Conservation (phyloP, 805 yeast genomes). For the Nakazawaea populi region DNA sequence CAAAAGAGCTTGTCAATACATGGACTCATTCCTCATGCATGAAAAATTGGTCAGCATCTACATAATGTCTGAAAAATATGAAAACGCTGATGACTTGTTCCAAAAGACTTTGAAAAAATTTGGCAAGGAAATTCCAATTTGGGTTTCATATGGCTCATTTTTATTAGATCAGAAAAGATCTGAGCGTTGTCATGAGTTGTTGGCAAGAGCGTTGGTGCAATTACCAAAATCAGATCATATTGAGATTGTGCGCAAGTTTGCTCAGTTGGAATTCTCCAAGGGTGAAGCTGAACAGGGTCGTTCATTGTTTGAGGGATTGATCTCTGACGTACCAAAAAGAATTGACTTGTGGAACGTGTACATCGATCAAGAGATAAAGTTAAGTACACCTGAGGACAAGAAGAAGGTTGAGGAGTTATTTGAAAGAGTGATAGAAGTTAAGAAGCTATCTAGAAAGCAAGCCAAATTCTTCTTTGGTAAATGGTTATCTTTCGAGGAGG, state of each 20-base stretch:
- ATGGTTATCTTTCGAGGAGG: conserved; percentile 81
- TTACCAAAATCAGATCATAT: conserved; percentile 70
- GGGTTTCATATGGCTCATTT: conserved; percentile 80
- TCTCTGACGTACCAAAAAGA: conserved; percentile 86
- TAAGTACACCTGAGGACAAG: conserved; percentile 50
- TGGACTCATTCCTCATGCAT: conserved; percentile 84
- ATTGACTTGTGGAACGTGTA: conserved; percentile 94
- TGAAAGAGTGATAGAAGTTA: conserved; percentile 63
- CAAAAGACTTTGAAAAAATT: conserved; percentile 71
- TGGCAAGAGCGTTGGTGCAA: conserved; percentile 66
- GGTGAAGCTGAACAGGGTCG: conserved; percentile 96
- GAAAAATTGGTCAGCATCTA: conserved; percentile 73
- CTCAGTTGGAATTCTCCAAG: conserved; percentile 76
- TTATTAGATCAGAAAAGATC: conserved; percentile 51
- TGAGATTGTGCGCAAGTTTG: conserved; percentile 82
- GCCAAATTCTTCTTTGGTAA: conserved; percentile 93
- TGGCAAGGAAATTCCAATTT: conserved; percentile 64
- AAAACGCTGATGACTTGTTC: conserved; percentile 66
- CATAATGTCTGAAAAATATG: conserved; percentile 63
- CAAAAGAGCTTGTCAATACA: conserved; percentile 80
- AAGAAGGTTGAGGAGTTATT: conserved; percentile 70
- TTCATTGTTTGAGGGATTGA: conserved; percentile 86
- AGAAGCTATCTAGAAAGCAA: conserved; percentile 75
- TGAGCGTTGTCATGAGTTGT: conserved; percentile 64
- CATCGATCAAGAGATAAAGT: conserved; percentile 76